Evolutionary conservation across 208 protist species (phyloP).

Genomic region (Trypanosoma conorhini): DNA sequence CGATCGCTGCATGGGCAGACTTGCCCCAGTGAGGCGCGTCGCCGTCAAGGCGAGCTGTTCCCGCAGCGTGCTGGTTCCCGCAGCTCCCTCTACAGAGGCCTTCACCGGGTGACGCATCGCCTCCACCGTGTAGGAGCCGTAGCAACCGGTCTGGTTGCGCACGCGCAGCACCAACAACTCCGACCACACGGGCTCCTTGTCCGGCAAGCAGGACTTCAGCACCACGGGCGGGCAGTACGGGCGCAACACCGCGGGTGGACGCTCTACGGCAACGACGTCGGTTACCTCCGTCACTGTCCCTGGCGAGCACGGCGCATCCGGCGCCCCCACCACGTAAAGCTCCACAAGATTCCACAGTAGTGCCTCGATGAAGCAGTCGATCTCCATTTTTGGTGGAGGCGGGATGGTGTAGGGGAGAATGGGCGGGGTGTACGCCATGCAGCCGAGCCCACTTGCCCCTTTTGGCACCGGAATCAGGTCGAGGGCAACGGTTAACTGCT

Average conservation of each 20-base stretch:
- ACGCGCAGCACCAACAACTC: slow-evolving; percentile 41
- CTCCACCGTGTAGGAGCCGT: slow-evolving; percentile 45
- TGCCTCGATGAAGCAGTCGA: slow-evolving; percentile 14
- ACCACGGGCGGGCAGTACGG: slow-evolving; percentile 50
- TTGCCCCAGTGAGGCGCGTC: not conserved
- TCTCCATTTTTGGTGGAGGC: slow-evolving; percentile 24
- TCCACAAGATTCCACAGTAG: slow-evolving; percentile 34
- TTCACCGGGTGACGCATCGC: slow-evolving; percentile 33
- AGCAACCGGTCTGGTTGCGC: slow-evolving; percentile 66
- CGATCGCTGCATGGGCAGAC: not conserved
- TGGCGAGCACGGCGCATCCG: not conserved
- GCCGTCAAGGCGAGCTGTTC: not conserved
- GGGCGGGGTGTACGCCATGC: slow-evolving; percentile 20
- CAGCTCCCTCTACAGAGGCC: slow-evolving; percentile 7
- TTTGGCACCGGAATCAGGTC: slow-evolving; percentile 44
- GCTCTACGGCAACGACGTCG: not conserved
- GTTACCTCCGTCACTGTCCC: not conserved
- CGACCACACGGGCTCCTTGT: slow-evolving; percentile 54
- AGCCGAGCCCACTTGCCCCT: not conserved
- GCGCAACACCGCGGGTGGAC: slow-evolving; percentile 5
- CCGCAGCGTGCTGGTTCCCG: not conserved
- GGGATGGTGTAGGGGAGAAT: slow-evolving; percentile 11
- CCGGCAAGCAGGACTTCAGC: slow-evolving; percentile 46
- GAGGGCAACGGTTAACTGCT: slow-evolving; percentile 57
- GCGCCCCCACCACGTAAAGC: slow-evolving; percentile 4